phyloP scores from a whole-genome alignment of 768 basidiomycete species.

The Lactarius indigo region DNA sequence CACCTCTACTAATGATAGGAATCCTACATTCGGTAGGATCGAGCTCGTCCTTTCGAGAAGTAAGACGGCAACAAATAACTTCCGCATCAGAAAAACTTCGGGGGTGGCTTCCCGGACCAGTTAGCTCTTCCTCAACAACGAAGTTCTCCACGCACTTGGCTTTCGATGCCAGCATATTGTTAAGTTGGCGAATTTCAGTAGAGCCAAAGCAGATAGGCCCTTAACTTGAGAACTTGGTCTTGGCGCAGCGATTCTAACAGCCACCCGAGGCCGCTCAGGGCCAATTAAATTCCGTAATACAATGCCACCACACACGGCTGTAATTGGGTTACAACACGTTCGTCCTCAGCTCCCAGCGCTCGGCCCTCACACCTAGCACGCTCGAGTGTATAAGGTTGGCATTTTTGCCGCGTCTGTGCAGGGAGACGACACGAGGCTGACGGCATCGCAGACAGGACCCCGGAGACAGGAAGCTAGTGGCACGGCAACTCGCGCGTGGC shows the following conservation, averaged over 20 bases:
- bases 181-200: neutral
- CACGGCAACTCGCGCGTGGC: constrained; percentile 20
- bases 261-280: neutral
- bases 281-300: neutral
- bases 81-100: constrained; percentile 9
- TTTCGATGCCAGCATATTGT: neutral
- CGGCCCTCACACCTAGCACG: neutral
- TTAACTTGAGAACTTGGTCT: neutral
- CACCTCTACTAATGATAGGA: neutral
- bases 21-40: neutral
- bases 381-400: neutral
- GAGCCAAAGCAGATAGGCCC: neutral
- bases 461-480: neutral
- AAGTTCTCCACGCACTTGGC: neutral
- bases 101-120: constrained; percentile 6
- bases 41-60: neutral
- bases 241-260: neutral
- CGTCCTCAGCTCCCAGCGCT: neutral
- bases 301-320: neutral
- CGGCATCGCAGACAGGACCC: neutral
- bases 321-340: neutral
- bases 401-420: neutral
- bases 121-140: neutral
- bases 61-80: neutral
- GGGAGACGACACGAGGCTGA: neutral